Evolutionary conservation across 2,329 filamentous ascomycete genomes (phyloP), one percentile per base, ranked within the genome.

Genomic region (Trichophyton verrucosum): DNA sequence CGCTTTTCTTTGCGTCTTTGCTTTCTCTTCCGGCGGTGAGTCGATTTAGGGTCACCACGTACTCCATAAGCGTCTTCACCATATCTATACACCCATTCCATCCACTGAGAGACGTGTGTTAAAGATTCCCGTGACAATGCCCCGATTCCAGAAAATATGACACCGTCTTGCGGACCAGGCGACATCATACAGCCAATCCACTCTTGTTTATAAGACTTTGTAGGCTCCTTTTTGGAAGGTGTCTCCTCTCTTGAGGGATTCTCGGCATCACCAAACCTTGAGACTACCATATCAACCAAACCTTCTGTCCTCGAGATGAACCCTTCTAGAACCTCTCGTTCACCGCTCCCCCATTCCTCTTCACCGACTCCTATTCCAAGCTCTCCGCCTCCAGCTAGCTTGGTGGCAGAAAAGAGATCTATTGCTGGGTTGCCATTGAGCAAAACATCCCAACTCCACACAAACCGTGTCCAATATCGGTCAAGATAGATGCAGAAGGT

Each of bases 351-450:
- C 72, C 91, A 87, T 60, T 96, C 89, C 75, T 97, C 94, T 72
- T 97, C 94, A 17, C 94, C 94, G 0, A 97, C 94, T 0, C 94
- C 94, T 53, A 96, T 83, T 15, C 94, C 94, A 27, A 97, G 82
- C 74, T 97, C 92, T 17, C 94, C 92, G 38, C 89, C 91, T 5
- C 87, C 89, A 11, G 91, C 89, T 36, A 99, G 80, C 72, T 95
- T 96, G 69, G 96, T 84, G 4, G 89, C 91, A 9, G 86, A 84
- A 68, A 90, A 91, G 3, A 95, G 79, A 64, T 86, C 86, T 0
- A 87, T 83, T 1, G 86, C 85, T 0, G 94, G 94, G 67, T 95
- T 96, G 7, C 91, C 92, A 69, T 92, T 89, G 47, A 99, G 80
- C 65, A 96, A 81, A 11, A 97, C 87, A 66, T 92, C 90, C 94